phyloP scores from a whole-genome alignment of 2,329 filamentous ascomycete genomes.

The Rutstroemia sp. region DNA sequence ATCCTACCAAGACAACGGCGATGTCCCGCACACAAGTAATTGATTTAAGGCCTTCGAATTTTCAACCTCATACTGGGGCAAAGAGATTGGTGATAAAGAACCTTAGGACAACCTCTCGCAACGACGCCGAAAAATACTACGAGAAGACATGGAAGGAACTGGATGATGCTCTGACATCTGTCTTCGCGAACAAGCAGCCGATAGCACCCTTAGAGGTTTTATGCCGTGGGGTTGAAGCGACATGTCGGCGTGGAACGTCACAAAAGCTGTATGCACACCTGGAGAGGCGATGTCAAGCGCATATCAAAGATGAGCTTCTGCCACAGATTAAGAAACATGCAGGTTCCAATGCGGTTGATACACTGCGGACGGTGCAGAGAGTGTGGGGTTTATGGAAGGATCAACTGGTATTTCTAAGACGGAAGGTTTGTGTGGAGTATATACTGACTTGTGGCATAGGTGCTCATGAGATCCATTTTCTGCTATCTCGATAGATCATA shows the following conservation, averaged over 20 bases:
- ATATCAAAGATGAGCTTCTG: conserved; percentile 57
- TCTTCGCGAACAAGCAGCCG: conserved; percentile 61
- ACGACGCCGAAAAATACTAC: conserved; percentile 70
- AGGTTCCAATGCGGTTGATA: conserved; percentile 50
- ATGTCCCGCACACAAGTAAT: conserved; percentile 15
- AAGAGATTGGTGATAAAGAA: conserved; percentile 95
- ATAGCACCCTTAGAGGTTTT: conserved; percentile 77
- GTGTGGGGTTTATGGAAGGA: conserved; percentile 73
- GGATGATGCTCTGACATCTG: conserved; percentile 60
- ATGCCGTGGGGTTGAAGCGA: conserved; percentile 84
- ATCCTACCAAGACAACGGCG: conserved; percentile 21
- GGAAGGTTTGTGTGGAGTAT: background rate
- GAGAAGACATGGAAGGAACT: conserved; percentile 68
- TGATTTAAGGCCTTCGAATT: conserved; percentile 31
- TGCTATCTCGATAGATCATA: conserved; percentile 92
- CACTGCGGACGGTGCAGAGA: conserved; percentile 47
- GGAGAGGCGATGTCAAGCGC: conserved; percentile 55
- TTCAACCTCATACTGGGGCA: conserved; percentile 68
- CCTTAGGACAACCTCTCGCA: conserved; percentile 53
- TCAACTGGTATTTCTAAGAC: conserved; percentile 54
- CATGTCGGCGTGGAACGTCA: conserved; percentile 73
- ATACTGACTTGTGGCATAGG: conserved; percentile 36
- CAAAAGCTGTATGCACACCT: conserved; percentile 60
- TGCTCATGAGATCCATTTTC: conserved; percentile 78
- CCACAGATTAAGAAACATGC: conserved; percentile 41